These are phyloP conservation scores for Ajuga chamaepitys DNA, from an alignment of 257 asterid species.

Conservation along the genomic window DNA sequence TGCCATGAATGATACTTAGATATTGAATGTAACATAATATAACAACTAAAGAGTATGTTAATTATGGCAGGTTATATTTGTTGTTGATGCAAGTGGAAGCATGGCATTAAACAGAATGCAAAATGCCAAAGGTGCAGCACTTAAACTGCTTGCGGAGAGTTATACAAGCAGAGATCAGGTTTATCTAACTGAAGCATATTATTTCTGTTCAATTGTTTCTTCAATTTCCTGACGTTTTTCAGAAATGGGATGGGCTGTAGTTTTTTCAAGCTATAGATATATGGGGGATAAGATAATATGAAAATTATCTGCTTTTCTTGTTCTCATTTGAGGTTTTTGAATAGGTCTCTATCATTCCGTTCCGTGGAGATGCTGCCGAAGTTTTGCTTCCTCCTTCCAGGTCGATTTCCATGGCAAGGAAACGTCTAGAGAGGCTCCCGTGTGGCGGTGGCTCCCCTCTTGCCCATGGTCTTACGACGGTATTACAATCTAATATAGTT, in stretches of 20 bases:
- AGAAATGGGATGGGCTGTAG: not conserved
- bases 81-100: slow-evolving; percentile 99
- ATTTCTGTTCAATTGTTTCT: not conserved
- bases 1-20: not conserved
- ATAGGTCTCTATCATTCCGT: slow-evolving; percentile 92
- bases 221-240: not conserved
- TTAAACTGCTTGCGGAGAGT: slow-evolving; percentile 92
- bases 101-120: slow-evolving; percentile 99
- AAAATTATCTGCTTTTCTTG: not conserved
- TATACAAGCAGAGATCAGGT: slow-evolving; percentile 99
- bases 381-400: slow-evolving; percentile 97
- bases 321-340: slow-evolving; percentile 21
- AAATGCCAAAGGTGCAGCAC: slow-evolving; percentile 99
- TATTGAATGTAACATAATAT: not conserved
- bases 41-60: not conserved
- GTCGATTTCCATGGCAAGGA: slow-evolving; percentile 96
- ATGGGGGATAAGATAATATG: not conserved
- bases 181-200: slow-evolving; percentile 7
- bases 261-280: not conserved
- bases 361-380: slow-evolving; percentile 99
- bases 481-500: slow-evolving; percentile 19
- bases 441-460: slow-evolving; percentile 99
- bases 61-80: slow-evolving; percentile 72
- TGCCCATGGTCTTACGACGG: slow-evolving; percentile 98
- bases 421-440: slow-evolving; percentile 97